These are phyloP conservation scores for Lichenothelia convexa DNA, from an alignment of 495 filamentous ascomycete species.

Conservation along the genomic window DNA sequence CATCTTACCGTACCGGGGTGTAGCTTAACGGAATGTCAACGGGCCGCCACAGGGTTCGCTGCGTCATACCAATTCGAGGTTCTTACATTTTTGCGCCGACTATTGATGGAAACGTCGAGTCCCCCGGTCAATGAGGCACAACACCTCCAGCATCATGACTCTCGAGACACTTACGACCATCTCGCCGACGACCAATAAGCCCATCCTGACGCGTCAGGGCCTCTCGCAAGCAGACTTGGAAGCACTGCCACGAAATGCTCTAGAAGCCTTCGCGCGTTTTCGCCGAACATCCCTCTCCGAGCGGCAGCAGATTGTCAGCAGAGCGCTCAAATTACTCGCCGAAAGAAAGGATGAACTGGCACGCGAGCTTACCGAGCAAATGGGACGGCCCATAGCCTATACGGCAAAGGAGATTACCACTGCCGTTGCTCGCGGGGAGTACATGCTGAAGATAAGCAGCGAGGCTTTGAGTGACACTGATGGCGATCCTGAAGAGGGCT, in stretches of 20 bases:
- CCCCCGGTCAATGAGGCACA: slow-evolving; percentile 1
- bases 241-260: slow-evolving; percentile 43
- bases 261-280: slow-evolving; percentile 53
- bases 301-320: slow-evolving; percentile 58
- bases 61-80: too few species aligned
- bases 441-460: slow-evolving; percentile 59
- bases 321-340: slow-evolving; percentile 48
- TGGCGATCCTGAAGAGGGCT: slow-evolving; percentile 67
- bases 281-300: slow-evolving; percentile 41
- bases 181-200: slow-evolving; percentile 67
- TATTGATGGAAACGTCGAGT: too few species aligned
- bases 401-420: slow-evolving; percentile 64
- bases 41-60: too few species aligned
- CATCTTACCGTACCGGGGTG: too few species aligned
- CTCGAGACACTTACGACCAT: slow-evolving; percentile 72
- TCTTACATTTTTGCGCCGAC: too few species aligned
- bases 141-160: slow-evolving; percentile 37
- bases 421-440: slow-evolving; percentile 61
- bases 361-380: slow-evolving; percentile 73
- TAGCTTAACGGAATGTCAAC: too few species aligned
- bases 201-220: slow-evolving; percentile 57
- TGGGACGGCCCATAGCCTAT: slow-evolving; percentile 83
- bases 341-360: slow-evolving; percentile 64
- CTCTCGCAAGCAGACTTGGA: slow-evolving; percentile 46
- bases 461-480: slow-evolving; percentile 54